Base-by-base conservation (phyloP, 495 filamentous ascomycete species). In the Stereocaulon alpinum region DNA sequence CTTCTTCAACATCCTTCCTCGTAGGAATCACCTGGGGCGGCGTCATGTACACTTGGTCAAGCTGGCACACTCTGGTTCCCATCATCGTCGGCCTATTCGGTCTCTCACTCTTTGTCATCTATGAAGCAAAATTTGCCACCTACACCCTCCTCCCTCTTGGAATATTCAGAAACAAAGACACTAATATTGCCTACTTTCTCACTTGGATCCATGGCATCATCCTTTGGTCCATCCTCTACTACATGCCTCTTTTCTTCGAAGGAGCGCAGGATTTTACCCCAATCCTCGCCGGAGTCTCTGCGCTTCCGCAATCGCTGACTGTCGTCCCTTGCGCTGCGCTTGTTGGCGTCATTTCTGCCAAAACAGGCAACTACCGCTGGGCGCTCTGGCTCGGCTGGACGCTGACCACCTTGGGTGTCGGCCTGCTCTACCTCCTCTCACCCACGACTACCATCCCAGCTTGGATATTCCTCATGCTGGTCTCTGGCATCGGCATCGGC, bases 221-320 rank as follows among this genome's bases (percentile, higher is more conserved):
- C 10, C 63, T 72, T 37, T 79, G 71, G 78, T 74, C 51, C 56
- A 64, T 83, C 1, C 64, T 90, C 0, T 84, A 87, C 63, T 84
- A 78, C 53, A 69, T 85, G 29, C 76, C 84, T 0, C 72, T 89
- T 27, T 89, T 82, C 66, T 83, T 82, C 63, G 71, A 81, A 49
- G 76, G 78, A 6, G 76, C 83, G 24, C 77, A 81, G 50, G 77
- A 72, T 44, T 73, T 75, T 52, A 68, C 72, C 2, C 73, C 80
- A 0, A 79, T 80, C 10, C 61, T 82, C 3, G 70, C 82, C 2
- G 84, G 85, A 11, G 70, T 88, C 12, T 74, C 80, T 0, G 61
- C 86, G 1, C 73, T 87, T 51, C 82, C 83, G 0, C 71, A 77
- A 59, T 79, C 79, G 6, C 74, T 79, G 29, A 74, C 77, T 4